Evolutionary conservation across 495 filamentous ascomycete species (phyloP).

Genomic region (Pseudevernia furfuracea): DNA sequence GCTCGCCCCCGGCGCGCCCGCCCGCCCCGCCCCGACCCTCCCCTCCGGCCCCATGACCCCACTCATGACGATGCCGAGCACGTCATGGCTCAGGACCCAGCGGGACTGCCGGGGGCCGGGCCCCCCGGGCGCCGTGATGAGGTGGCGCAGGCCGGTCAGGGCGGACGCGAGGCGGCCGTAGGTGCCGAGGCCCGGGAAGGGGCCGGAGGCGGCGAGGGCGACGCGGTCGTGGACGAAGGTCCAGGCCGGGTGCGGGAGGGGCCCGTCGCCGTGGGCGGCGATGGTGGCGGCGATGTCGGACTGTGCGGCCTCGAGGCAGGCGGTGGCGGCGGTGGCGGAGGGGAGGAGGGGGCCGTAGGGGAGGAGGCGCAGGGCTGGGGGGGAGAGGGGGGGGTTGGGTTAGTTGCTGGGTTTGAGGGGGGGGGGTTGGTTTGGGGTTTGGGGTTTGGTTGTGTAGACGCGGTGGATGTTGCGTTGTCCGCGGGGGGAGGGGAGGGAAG

Average conservation of each 20-base stretch:
- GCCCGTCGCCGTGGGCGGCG: not conserved
- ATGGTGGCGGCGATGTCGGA: not conserved
- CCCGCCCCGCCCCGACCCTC: not conserved
- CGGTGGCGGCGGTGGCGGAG: not conserved
- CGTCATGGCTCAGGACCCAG: not conserved
- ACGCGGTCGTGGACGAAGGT: no score
- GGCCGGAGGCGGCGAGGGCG: not conserved
- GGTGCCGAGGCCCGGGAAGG: not conserved
- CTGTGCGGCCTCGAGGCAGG: no score
- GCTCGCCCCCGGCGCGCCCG: not conserved
- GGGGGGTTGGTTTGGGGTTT: no score
- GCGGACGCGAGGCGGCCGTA: not conserved
- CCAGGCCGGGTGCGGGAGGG: rapidly evolving
- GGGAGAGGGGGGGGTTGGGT: not conserved
- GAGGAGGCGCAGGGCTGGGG: not conserved
- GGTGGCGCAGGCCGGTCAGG: not conserved
- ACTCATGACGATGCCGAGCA: not conserved
- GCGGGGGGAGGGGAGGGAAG: no score
- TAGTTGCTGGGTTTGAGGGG: not conserved
- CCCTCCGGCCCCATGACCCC: not conserved
- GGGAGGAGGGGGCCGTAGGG: not conserved
- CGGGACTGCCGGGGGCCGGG: not conserved
- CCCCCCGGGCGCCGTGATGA: not conserved
- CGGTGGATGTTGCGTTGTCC: no score
- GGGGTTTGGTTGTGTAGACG: no score